Evolutionary conservation across 345 rosid species (phyloP).

Genomic region (Crucihimalaya himalaica): DNA sequence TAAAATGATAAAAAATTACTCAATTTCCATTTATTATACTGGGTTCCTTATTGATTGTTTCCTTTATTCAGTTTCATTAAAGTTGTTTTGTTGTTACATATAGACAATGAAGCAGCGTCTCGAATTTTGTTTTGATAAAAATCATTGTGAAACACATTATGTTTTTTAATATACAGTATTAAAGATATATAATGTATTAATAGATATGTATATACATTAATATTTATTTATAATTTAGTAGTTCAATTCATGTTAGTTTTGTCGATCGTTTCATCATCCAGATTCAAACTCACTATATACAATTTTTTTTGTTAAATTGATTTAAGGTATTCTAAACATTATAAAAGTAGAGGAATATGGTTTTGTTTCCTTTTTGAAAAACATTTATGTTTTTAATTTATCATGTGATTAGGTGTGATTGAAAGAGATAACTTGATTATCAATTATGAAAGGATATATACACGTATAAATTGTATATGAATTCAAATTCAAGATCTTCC

Average conservation of each 20-base stretch:
- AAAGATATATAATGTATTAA: too few species aligned
- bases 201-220: too few species aligned
- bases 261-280: background rate
- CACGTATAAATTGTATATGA: background rate
- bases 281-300: background rate
- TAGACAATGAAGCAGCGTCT: constrained; percentile 19
- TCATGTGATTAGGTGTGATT: background rate
- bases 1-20: too few species aligned
- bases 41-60: background rate
- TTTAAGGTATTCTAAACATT: too few species aligned
- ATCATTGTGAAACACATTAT: constrained; percentile 10
- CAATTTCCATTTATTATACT: background rate
- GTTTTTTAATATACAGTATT: background rate
- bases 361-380: too few species aligned
- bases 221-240: background rate
- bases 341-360: too few species aligned
- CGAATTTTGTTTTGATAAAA: background rate
- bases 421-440: background rate
- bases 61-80: too few species aligned
- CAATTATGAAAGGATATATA: too few species aligned
- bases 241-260: too few species aligned
- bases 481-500: too few species aligned
- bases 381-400: too few species aligned
- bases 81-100: constrained; percentile 19
- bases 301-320: too few species aligned